Percentiles rank a stretch among this genome's conserved stretches.
These are phyloP conservation scores for Wickerhamiella shivajii DNA, from an alignment of 805 yeast genomes.

Conservation along the genomic window DNA sequence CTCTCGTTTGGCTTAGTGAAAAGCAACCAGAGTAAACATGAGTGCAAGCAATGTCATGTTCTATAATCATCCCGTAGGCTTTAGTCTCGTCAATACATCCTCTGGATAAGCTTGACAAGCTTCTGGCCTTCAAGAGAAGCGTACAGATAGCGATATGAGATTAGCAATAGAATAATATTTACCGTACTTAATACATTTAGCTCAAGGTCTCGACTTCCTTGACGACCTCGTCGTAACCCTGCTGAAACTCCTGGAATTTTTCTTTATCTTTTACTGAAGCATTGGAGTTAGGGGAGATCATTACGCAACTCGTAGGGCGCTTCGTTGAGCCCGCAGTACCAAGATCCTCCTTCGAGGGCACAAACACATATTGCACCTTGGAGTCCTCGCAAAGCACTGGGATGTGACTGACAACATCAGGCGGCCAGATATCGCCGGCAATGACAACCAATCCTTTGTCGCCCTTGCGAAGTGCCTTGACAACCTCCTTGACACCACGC, in stretches of 20 bases:
- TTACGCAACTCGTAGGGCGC: constrained; percentile 96
- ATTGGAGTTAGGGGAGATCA: constrained; percentile 95
- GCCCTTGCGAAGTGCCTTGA: constrained; percentile 93
- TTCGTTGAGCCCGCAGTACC: constrained; percentile 99
- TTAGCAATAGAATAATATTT: background rate
- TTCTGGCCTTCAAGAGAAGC: no score
- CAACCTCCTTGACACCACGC: constrained; percentile 98
- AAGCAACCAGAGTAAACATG: no score
- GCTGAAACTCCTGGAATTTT: constrained; percentile 78
- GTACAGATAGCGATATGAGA: background rate
- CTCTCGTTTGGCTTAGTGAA: no score
- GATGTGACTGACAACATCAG: constrained; percentile 91
- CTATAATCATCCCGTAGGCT: no score
- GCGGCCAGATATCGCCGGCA: constrained; percentile 97
- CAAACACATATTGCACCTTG: constrained; percentile 78
- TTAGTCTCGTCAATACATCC: no score
- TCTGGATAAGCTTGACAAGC: no score
- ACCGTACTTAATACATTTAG: constrained; percentile 9
- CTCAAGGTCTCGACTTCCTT: constrained; percentile 49
- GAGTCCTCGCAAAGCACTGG: constrained; percentile 96
- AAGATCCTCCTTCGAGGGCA: constrained; percentile 94
- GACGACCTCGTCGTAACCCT: constrained; percentile 81
- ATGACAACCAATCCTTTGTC: constrained; percentile 92
- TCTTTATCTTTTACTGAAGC: constrained; percentile 58
- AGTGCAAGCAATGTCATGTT: no score